Evolutionary conservation across 2,329 filamentous ascomycete species (phyloP).

Genomic region (Trichoderma cornu-damae): DNA sequence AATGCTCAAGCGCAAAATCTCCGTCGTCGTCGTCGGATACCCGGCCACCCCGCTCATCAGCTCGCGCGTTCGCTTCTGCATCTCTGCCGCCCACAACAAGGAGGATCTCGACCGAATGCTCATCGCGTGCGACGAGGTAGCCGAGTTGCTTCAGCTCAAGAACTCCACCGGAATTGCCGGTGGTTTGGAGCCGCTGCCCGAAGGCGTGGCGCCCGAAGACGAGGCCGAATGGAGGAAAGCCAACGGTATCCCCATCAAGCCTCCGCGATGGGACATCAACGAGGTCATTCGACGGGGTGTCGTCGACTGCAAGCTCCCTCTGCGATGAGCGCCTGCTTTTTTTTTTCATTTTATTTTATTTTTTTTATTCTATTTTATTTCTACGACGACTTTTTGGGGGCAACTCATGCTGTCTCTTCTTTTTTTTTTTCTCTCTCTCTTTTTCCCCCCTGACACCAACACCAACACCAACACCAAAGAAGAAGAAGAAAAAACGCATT

Average conservation of each 20-base stretch:
- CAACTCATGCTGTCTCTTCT: not conserved
- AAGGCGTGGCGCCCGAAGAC: conserved; percentile 64
- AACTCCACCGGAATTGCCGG: conserved; percentile 95
- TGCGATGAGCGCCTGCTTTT: conserved; percentile 48
- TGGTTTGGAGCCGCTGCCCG: conserved; percentile 70
- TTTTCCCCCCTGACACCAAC: too few species aligned
- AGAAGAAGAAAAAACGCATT: conserved; percentile 6
- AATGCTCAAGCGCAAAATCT: conserved; percentile 97
- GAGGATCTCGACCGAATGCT: conserved; percentile 91
- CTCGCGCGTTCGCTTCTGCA: conserved; percentile 90
- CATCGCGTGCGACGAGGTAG: conserved; percentile 85
- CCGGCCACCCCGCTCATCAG: conserved; percentile 93
- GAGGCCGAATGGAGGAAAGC: conserved; percentile 62
- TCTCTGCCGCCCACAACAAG: conserved; percentile 95
- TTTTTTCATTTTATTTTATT: conserved; percentile 21
- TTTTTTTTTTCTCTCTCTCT: not conserved
- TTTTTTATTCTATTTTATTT: conserved; percentile 10
- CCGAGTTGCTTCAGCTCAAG: conserved; percentile 88
- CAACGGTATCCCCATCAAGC: conserved; percentile 61
- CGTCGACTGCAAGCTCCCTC: conserved; percentile 66
- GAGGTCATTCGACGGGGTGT: conserved; percentile 73
- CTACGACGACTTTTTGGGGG: not conserved
- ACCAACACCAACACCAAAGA: too few species aligned
- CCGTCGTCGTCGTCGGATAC: conserved; percentile 94
- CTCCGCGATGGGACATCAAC: conserved; percentile 79